Base-by-base conservation (phyloP, 208 protist species). In the Histomonas meleagridis region DNA sequence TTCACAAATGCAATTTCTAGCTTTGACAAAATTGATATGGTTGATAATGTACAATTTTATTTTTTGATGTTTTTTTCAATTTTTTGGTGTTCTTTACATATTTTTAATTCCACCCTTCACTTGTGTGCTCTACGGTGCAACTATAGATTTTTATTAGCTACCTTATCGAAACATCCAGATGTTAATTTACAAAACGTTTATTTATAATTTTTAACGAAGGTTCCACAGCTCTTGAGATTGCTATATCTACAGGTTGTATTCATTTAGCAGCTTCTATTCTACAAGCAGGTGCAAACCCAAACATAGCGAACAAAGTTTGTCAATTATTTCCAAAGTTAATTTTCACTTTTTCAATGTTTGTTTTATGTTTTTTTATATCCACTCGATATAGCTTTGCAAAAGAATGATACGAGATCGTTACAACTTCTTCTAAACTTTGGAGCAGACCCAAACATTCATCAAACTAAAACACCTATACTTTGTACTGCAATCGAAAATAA, bases 381-480 rank as follows among this genome's bases (percentile, higher is more conserved):
- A 60, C 7, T 60, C 18, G 53, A 60, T 60, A 60, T 60, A 21
- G 53, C 53, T 60, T 7, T 60, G 7, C 53, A 60, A 21, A 60
- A 60, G 7, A 60, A 60, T 60, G 53, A 60, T 18, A 18, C 53
- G 7, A 60, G 18, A 60, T 60, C 53, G 53, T 60, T 86, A 32
- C 46, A 86, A 38, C 18, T 86, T 55, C 46, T 86, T 46, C 16
- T 86, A n/a, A 79, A 79, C 40, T 79, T 79, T 49, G 70, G 70
- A 49, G 70, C 40, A 49, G 70, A 46, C 49, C 70, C 70, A n/a
- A 51, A 48, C n/a, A 40, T 79, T 79, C 40, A 46, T 48, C 49
- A 28, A 10, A 35, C 46, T 49, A 14, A 48, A n/a, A 23, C 70
- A 51, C 18, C 40, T 1, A 32, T 35, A 5, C 0, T 35, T 1